phyloP scores from a whole-genome alignment of 352 stramenopile species.

The Pythium aquatile region DNA sequence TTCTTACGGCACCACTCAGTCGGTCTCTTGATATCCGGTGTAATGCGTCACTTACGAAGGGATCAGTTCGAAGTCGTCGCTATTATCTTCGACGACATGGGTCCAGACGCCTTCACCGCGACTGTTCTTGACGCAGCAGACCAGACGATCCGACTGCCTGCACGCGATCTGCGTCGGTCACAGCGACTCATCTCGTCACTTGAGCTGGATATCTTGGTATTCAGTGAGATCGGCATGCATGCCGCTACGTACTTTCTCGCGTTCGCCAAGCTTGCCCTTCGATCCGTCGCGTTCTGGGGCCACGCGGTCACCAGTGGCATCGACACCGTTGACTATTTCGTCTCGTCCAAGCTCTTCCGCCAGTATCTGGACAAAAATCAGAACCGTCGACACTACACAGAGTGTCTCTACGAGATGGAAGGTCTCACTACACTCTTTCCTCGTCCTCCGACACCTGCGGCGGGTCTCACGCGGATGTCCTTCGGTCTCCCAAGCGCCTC shows the following conservation, averaged over 20 bases:
- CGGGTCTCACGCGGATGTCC: constrained; percentile 6
- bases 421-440: constrained; percentile 51
- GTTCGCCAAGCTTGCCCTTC: constrained; percentile 44
- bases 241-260: constrained; percentile 52
- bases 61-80: constrained; percentile 34
- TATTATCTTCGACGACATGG: constrained; percentile 20
- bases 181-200: constrained; percentile 34
- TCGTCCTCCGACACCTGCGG: constrained; percentile 12
- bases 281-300: constrained; percentile 55
- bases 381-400: constrained; percentile 32
- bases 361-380: background rate
- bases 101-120: constrained; percentile 24
- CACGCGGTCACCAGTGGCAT: constrained; percentile 61
- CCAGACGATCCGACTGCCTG: constrained; percentile 18
- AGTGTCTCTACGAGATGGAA: constrained; percentile 61
- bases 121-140: constrained; percentile 8
- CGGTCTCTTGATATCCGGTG: constrained; percentile 43
- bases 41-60: constrained; percentile 32
- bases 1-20: constrained; percentile 63
- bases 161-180: constrained; percentile 24
- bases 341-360: constrained; percentile 50
- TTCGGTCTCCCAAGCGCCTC: constrained; percentile 18
- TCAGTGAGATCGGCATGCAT: constrained; percentile 67
- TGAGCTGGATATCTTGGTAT: constrained; percentile 60
- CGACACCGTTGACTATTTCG: constrained; percentile 55